phyloP scores from a whole-genome alignment of 371 early-diverging fungal species.

The Apophysomyces trapeziformis region DNA sequence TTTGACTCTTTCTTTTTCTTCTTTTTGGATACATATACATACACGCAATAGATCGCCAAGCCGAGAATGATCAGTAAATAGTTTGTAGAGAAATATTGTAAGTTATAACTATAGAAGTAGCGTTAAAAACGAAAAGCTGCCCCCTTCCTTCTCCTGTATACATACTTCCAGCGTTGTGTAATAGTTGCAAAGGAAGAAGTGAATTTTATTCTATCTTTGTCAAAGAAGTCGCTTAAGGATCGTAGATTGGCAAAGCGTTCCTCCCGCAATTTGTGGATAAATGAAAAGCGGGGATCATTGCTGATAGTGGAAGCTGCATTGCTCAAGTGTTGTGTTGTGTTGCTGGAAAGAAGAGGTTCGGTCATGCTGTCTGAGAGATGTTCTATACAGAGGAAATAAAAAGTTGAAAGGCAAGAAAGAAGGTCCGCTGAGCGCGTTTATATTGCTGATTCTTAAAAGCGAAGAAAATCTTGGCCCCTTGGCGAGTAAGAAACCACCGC shows the following conservation, averaged over 20 bases:
- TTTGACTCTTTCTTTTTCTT: neutral
- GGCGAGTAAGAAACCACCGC: no score
- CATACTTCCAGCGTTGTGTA: conserved; percentile 59
- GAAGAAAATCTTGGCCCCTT: neutral
- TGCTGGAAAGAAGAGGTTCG: conserved; percentile 16
- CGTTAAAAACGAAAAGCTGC: neutral
- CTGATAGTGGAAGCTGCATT: conserved; percentile 34
- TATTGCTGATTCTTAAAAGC: neutral
- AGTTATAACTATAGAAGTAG: conserved; percentile 54
- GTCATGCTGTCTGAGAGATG: neutral
- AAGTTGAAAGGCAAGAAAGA: neutral
- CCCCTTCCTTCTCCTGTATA: neutral
- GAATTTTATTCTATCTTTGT: conserved; percentile 61
- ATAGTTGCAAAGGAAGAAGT: conserved; percentile 53
- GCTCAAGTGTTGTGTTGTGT: conserved; percentile 28
- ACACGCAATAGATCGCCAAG: conserved; percentile 67
- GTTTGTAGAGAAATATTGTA: conserved; percentile 68
- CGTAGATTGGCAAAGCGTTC: conserved; percentile 54
- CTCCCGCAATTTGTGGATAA: conserved; percentile 41
- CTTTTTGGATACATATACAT: conserved; percentile 44
- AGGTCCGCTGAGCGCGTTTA: no score
- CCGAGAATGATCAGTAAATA: conserved; percentile 63
- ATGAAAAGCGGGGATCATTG: conserved; percentile 46
- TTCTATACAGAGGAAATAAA: neutral
- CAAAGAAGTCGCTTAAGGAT: conserved; percentile 67